Conservation (phyloP, 306 rosid genomes). For the Mimosa bimucronata region DNA sequence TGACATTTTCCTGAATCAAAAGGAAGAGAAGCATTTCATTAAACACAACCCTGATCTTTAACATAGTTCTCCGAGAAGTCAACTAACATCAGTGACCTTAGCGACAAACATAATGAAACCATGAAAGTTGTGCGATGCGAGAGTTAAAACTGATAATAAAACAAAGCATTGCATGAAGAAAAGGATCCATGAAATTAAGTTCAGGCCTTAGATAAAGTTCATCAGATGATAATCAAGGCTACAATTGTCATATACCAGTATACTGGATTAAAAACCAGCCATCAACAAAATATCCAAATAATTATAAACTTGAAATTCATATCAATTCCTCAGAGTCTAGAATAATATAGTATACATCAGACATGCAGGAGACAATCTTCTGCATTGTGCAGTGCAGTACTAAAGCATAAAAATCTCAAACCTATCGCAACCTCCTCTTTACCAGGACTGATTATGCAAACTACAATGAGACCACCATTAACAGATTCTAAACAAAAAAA, state of each 20-base stretch:
- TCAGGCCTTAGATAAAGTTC: not conserved
- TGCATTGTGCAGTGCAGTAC: not conserved
- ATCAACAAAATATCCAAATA: too few species aligned
- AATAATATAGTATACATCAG: not conserved
- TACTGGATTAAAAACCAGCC: not conserved
- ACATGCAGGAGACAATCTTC: not conserved
- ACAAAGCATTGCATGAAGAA: not conserved
- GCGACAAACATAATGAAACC: not conserved
- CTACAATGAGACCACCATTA: not conserved
- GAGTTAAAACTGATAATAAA: not conserved
- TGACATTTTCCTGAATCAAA: slow-evolving; percentile 75
- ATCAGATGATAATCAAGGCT: not conserved
- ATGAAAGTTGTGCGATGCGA: too few species aligned
- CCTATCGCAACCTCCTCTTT: not conserved
- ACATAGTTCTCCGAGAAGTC: slow-evolving; percentile 34
- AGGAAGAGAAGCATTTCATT: slow-evolving; percentile 30
- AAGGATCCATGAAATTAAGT: slow-evolving; percentile 1
- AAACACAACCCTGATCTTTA: slow-evolving; percentile 25
- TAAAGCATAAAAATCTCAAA: not conserved
- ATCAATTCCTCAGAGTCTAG: not conserved
- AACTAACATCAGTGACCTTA: slow-evolving; percentile 6
- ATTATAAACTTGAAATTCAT: not conserved
- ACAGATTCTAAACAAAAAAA: slow-evolving; percentile 9
- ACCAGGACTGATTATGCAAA: not conserved
- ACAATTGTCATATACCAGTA: not conserved